A percentile compares a stretch with the other conserved stretches of the same genome.
These are phyloP conservation scores for Ochetophila trinervis DNA, from an alignment of 306 rosid species.

Conservation along the genomic window DNA sequence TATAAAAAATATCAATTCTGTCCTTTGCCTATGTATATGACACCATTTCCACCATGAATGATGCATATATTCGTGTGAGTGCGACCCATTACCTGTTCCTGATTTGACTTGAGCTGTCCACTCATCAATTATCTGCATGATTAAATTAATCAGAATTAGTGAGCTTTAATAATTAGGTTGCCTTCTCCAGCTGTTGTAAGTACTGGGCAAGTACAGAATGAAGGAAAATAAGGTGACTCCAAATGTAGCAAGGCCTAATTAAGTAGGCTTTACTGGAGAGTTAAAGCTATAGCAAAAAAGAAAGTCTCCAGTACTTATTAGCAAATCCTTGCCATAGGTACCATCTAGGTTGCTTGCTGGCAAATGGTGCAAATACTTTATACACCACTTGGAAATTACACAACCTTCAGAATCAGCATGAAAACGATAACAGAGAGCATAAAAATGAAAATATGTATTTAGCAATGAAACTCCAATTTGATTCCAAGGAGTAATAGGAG, in stretches of 20 bases:
- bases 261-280: not conserved
- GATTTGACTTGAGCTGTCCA: conserved; percentile 83
- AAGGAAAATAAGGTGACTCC: not conserved
- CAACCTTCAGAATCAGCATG: conserved; percentile 34
- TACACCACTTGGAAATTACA: conserved; percentile 55
- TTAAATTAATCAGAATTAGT: conserved; percentile 6
- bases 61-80: not conserved
- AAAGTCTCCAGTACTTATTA: conserved; percentile 11
- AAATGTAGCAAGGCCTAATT: conserved; percentile 19
- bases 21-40: too few species aligned
- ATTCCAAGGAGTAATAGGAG: not conserved
- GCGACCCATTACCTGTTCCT: conserved; percentile 49
- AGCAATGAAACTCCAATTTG: not conserved
- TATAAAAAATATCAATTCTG: too few species aligned
- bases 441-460: not conserved
- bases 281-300: conserved; percentile 28
- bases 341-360: conserved; percentile 63
- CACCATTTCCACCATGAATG: too few species aligned
- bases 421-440: not conserved
- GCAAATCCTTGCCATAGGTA: conserved; percentile 25
- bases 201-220: not conserved
- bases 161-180: not conserved
- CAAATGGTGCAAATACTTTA: conserved; percentile 42
- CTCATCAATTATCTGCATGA: conserved; percentile 73
- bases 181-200: not conserved